These are phyloP conservation scores for Babesia ovis DNA, from an alignment of 169 alveolate species.

Conservation along the genomic window DNA sequence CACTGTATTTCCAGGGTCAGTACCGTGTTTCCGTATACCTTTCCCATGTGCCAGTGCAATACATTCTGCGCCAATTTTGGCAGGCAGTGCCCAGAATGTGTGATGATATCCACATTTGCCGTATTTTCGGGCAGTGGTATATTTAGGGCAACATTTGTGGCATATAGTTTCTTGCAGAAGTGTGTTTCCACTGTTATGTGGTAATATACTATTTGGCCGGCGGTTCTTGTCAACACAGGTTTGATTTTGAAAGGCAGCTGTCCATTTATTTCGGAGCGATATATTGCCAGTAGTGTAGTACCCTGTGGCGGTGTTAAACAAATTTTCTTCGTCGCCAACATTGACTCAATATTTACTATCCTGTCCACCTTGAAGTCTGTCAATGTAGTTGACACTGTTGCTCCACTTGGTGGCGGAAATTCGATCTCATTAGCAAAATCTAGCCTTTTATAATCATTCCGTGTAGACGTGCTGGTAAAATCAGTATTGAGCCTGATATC, in stretches of 20 bases:
- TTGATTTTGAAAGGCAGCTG: slow-evolving; percentile 33
- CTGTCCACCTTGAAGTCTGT: slow-evolving; percentile 58
- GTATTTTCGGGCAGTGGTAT: slow-evolving; percentile 57
- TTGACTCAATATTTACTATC: slow-evolving; percentile 23
- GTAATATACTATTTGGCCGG: slow-evolving; percentile 26
- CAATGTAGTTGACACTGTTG: slow-evolving; percentile 23
- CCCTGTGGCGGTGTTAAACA: slow-evolving; percentile 50
- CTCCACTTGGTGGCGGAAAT: slow-evolving; percentile 44
- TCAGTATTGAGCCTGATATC: slow-evolving; percentile 32
- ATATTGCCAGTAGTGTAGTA: slow-evolving; percentile 18
- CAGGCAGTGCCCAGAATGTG: slow-evolving; percentile 5
- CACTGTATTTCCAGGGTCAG: slow-evolving; percentile 26
- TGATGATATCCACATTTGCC: slow-evolving; percentile 23
- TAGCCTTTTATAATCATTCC: not conserved
- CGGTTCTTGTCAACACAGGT: slow-evolving; percentile 31
- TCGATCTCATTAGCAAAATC: slow-evolving; percentile 4
- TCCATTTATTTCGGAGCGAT: slow-evolving; percentile 15
- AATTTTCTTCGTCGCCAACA: not conserved
- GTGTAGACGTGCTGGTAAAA: not conserved
- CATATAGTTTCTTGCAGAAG: slow-evolving; percentile 21
- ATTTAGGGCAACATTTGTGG: slow-evolving; percentile 13
- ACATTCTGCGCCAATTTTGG: slow-evolving; percentile 12
- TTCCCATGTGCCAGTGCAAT: slow-evolving; percentile 47
- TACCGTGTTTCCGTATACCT: slow-evolving; percentile 24
- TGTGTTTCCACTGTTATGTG: slow-evolving; percentile 27